A percentile compares a stretch with the other conserved stretches of the same genome.
These are phyloP conservation scores for Oryza glaberrima DNA, from an alignment of 176 grass and related monocot species.

Conservation along the genomic window DNA sequence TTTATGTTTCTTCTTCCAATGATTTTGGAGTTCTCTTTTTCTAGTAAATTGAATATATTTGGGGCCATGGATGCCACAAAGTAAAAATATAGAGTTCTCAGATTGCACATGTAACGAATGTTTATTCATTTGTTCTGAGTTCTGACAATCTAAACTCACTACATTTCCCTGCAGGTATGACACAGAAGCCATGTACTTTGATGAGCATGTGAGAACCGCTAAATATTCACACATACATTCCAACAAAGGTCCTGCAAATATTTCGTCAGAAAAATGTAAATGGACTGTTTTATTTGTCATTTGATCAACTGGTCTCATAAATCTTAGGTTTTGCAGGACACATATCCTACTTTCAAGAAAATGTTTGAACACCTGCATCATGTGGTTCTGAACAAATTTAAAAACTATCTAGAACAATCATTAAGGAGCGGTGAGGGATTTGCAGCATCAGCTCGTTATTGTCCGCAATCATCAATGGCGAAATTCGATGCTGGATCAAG, in stretches of 20 bases:
- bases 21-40: not conserved
- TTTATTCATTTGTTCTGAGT: constrained; percentile 8
- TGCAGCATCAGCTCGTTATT: constrained; percentile 57
- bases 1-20: too few relatives aligned
- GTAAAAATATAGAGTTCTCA: not conserved
- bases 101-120: constrained; percentile 5
- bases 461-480: constrained; percentile 50
- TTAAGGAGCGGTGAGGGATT: constrained; percentile 57
- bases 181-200: constrained; percentile 82
- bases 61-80: not conserved
- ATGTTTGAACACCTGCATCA: constrained; percentile 64
- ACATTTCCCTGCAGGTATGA: constrained; percentile 71
- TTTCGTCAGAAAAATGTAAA: constrained; percentile 9
- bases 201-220: constrained; percentile 78
- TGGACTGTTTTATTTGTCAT: not conserved
- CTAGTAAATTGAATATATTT: not conserved
- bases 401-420: constrained; percentile 64
- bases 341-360: constrained; percentile 59
- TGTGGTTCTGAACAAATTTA: constrained; percentile 72
- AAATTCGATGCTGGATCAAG: constrained; percentile 66
- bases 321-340: constrained; percentile 49
- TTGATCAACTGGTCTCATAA: constrained; percentile 32
- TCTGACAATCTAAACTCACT: not conserved
- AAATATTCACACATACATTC: constrained; percentile 40
- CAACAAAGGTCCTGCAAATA: constrained; percentile 13